Percentiles rank a stretch among this genome's conserved stretches.
phyloP scores from a whole-genome alignment of 495 filamentous ascomycete species.

The Penicillium pulvis region DNA sequence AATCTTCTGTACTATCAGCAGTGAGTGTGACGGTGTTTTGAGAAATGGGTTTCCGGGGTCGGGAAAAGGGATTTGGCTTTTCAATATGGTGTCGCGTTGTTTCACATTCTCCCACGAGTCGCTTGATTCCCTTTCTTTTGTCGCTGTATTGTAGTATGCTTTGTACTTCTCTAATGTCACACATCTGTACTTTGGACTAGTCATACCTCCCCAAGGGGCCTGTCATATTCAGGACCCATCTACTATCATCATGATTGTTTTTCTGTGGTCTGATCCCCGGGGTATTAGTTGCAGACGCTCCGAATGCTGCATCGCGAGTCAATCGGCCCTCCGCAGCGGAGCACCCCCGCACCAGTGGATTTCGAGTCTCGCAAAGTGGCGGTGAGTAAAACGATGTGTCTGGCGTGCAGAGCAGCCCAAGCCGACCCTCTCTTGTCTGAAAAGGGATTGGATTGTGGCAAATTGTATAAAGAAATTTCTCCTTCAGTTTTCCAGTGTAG shows the following conservation, averaged over 20 bases:
- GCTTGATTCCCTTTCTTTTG: slow-evolving; percentile 22
- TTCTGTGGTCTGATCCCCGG: not conserved
- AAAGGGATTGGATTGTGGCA: slow-evolving; percentile 2
- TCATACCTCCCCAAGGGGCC: not conserved
- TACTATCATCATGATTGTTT: not conserved
- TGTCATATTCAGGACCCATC: not conserved
- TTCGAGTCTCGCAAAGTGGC: slow-evolving; percentile 24
- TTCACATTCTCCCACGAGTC: slow-evolving; percentile 8
- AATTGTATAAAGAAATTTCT: not conserved
- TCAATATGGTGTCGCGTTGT: slow-evolving; percentile 7
- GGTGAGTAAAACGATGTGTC: slow-evolving; percentile 28
- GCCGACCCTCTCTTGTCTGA: not conserved
- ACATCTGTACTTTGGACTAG: not conserved
- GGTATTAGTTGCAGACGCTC: not conserved
- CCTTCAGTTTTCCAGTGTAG: not conserved
- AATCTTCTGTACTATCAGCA: slow-evolving; percentile 1
- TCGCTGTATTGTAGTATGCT: slow-evolving; percentile 24
- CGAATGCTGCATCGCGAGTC: not conserved
- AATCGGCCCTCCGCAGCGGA: slow-evolving; percentile 19
- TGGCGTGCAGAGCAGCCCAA: slow-evolving; percentile 20
- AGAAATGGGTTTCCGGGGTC: not conserved
- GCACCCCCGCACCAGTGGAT: slow-evolving; percentile 15
- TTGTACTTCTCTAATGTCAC: slow-evolving; percentile 4
- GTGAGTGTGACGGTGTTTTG: slow-evolving; percentile 10
- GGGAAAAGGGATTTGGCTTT: slow-evolving; percentile 8